Evolutionary conservation across 768 basidiomycete genomes (phyloP).

Genomic region (Tulasnella calospora): DNA sequence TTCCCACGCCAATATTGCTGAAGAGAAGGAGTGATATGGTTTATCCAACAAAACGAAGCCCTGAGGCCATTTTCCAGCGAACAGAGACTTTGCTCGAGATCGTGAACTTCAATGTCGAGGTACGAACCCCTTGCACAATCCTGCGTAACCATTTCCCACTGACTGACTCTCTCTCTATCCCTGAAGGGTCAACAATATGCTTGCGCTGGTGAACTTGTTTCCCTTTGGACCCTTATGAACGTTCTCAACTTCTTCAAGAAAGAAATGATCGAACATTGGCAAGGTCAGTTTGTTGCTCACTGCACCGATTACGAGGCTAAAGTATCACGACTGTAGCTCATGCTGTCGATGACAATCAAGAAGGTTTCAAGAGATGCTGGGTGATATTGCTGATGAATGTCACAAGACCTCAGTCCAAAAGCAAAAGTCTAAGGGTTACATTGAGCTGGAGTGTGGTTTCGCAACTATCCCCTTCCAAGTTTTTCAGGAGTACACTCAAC

Average conservation of each 20-base stretch:
- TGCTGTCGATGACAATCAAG: conserved; percentile 80
- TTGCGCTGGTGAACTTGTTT: conserved; percentile 92
- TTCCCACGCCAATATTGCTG: conserved; percentile 75
- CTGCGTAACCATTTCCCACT: conserved; percentile 1
- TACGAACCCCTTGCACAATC: conserved; percentile 35
- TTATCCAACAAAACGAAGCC: conserved; percentile 83
- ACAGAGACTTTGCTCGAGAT: conserved; percentile 86
- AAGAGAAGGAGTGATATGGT: conserved; percentile 96
- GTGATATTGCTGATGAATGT: conserved; percentile 83
- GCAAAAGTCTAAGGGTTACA: conserved; percentile 77
- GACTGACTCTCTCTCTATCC: conserved; percentile 12
- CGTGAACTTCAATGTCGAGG: conserved; percentile 94
- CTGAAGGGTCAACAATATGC: conserved; percentile 97
- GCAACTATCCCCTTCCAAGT: conserved; percentile 93
- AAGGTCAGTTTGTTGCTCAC: conserved; percentile 52
- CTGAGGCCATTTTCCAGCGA: conserved; percentile 71
- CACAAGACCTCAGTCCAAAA: conserved; percentile 69
- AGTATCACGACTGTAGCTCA: conserved; percentile 51
- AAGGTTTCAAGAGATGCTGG: conserved; percentile 95
- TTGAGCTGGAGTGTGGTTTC: conserved; percentile 93
- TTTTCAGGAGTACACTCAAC: too few relatives aligned
- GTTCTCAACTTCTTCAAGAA: conserved; percentile 94
- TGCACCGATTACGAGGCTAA: not conserved
- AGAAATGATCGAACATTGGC: conserved; percentile 88
- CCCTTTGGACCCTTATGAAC: conserved; percentile 89